Evolutionary conservation across 768 basidiomycete species (phyloP), one percentile per base, ranked within the genome.

Genomic region (Leccinellum luteum): DNA sequence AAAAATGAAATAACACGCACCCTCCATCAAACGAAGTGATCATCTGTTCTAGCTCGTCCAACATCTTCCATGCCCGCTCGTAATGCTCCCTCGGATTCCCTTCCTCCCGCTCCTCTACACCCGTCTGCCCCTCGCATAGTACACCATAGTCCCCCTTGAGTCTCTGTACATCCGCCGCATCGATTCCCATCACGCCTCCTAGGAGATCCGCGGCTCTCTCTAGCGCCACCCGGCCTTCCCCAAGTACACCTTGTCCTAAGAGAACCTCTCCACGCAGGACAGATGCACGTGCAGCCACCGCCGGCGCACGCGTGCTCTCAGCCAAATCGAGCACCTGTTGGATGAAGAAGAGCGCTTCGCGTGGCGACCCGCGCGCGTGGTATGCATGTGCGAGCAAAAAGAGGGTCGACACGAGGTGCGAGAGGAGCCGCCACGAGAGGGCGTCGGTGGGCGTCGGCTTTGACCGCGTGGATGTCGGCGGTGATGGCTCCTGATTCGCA

Each of bases 271-370:
- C 89, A 52, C 84, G 82, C 63, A 81, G 77, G 0, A 85, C 78
- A 28, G 87, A 71, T 0, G 91, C 90, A 9, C 89, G 81, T 21
- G 86, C 82, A 7, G 80, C 70, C 65, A 90, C 74, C 0, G 84
- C 79, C 15, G 87, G 84, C 0, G 87, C 82, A 58, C 85, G 86
- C 12, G 93, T 69, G 6, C 87, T 78, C 48, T 79, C 75, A 0
- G 92, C 90, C 1, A 98, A 75, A 19, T 86, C 84, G n/a, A 80
- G 75, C 1, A 89, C 90, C 66, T 93, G 88, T 41, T 87, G 78
- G 0, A 87, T 79, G 67, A 94, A 96, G 64, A 89, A 94, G 59
- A 92, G 86, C 2, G 92, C 86, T 64, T 95, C 93, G 21, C 89
- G 83, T 3, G 86, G 82, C 6, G 94, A 92, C 1, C 96, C 96